A percentile compares a stretch with the other conserved stretches of the same genome.
Conservation (phyloP, 257 asterid species). For the Nicotiana otophora region DNA sequence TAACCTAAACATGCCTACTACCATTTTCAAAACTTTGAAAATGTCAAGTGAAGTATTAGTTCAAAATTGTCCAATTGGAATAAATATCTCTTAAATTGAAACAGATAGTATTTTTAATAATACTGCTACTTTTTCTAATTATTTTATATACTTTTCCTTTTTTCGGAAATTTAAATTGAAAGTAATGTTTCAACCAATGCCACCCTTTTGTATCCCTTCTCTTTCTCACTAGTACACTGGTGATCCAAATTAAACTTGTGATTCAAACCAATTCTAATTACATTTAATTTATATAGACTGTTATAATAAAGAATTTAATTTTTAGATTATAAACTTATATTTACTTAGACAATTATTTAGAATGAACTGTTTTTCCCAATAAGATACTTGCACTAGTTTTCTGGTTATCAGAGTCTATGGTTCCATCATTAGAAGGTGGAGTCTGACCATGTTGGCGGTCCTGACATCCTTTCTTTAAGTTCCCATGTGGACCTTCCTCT, state of each 20-base stretch:
- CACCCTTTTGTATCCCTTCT: too few species aligned
- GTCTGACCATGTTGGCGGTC: neutral
- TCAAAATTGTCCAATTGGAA: neutral
- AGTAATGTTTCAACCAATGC: neutral
- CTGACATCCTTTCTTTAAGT: neutral
- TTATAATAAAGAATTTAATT: too few species aligned
- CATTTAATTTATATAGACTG: too few species aligned
- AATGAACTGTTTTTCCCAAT: neutral
- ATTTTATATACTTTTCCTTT: neutral
- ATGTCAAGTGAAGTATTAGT: neutral
- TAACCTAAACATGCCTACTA: conserved; percentile 1
- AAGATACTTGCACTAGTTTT: neutral
- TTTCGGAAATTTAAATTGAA: neutral
- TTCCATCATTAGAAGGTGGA: conserved; percentile 14
- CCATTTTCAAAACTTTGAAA: neutral
- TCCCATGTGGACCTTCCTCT: conserved; percentile 42
- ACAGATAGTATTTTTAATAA: neutral
- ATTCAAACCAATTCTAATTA: too few species aligned
- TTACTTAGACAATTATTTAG: neutral
- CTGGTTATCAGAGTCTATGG: neutral
- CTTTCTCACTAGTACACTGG: too few species aligned
- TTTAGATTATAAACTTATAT: neutral
- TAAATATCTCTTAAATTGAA: neutral
- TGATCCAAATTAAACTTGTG: too few species aligned
- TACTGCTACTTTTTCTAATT: neutral